phyloP scores from a whole-genome alignment of 2,329 filamentous ascomycete genomes.

The Truncatella angustata region DNA sequence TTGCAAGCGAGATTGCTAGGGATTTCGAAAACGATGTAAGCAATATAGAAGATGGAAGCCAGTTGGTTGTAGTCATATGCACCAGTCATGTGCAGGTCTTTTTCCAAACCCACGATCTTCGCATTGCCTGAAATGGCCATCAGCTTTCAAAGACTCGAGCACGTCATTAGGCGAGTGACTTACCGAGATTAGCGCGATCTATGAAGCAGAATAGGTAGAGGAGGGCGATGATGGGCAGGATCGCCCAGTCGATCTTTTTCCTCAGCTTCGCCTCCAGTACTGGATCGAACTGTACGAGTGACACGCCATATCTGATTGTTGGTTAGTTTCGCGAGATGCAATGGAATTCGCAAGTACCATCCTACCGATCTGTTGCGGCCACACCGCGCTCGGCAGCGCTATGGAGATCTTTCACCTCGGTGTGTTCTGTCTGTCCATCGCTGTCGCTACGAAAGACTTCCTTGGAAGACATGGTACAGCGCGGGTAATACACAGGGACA shows the following conservation, averaged over 20 bases:
- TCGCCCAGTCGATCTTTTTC: constrained; percentile 60
- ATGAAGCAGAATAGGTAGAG: constrained; percentile 71
- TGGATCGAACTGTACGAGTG: constrained; percentile 53
- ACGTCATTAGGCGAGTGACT: constrained; percentile 11
- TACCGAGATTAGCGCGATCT: constrained; percentile 67
- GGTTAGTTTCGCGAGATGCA: neutral
- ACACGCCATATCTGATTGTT: constrained; percentile 41
- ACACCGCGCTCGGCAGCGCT: constrained; percentile 40
- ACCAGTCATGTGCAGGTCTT: constrained; percentile 55
- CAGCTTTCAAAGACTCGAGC: constrained; percentile 5
- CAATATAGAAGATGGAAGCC: constrained; percentile 68
- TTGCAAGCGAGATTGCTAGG: constrained; percentile 69
- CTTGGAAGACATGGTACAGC: neutral
- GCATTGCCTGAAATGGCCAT: constrained; percentile 57
- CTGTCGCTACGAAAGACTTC: neutral
- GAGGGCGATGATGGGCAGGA: constrained; percentile 61
- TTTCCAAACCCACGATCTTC: constrained; percentile 61
- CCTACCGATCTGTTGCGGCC: constrained; percentile 45
- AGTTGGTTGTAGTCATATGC: constrained; percentile 67
- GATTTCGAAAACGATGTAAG: constrained; percentile 72
- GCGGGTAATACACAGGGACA: neutral
- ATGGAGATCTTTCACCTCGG: constrained; percentile 19
- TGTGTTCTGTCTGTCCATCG: neutral
- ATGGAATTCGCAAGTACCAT: neutral
- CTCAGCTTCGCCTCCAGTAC: constrained; percentile 55